Conservation (phyloP, 768 basidiomycete genomes). For the Suillus subalutaceus region DNA sequence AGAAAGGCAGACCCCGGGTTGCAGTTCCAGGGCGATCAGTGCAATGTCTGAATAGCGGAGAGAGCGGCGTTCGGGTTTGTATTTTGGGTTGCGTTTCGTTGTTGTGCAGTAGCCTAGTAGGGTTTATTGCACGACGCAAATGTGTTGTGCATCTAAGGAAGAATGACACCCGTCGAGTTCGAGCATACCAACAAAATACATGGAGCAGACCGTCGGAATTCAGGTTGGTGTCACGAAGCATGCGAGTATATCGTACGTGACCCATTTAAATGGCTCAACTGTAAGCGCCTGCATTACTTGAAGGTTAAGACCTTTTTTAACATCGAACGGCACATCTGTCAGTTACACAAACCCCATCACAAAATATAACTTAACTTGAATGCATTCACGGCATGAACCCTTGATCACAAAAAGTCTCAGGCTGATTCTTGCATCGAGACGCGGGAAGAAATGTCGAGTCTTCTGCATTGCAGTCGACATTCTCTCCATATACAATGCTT, state of each 20-base stretch:
- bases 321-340: not conserved
- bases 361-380: not conserved
- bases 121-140: not conserved
- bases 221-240: not conserved
- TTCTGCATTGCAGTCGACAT: not conserved
- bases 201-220: not conserved
- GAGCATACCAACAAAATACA: not conserved
- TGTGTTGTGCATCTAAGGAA: not conserved
- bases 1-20: not conserved
- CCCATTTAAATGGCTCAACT: not conserved
- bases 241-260: too few species aligned
- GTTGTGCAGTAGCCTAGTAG: not conserved
- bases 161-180: not conserved
- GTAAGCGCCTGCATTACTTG: not conserved
- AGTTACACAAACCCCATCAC: not conserved
- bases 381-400: constrained; percentile 7
- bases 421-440: not conserved
- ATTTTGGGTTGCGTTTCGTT: not conserved
- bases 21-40: not conserved
- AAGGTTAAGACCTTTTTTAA: not conserved
- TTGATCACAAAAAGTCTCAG: not conserved
- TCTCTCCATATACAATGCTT: not conserved
- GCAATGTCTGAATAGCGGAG: not conserved
- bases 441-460: not conserved
- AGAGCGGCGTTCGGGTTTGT: not conserved